Conservation (phyloP, 257 asterid species). For the Lycium barbarum region DNA sequence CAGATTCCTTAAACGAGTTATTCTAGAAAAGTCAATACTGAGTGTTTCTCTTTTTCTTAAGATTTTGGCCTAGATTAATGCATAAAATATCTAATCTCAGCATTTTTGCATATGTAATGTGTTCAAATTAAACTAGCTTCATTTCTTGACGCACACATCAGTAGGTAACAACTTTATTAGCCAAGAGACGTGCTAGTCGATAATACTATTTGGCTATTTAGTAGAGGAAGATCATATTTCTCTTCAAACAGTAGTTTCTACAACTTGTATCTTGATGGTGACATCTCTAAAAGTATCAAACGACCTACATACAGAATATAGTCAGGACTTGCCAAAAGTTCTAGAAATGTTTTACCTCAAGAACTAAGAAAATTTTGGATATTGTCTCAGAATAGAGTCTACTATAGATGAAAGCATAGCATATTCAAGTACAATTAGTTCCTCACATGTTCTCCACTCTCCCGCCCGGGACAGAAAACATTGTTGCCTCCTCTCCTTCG, state of each 20-base stretch:
- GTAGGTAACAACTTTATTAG: conserved; percentile 15
- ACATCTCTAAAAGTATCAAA: neutral
- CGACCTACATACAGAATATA: neutral
- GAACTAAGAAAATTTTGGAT: neutral
- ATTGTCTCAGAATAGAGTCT: conserved; percentile 12
- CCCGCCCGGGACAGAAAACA: neutral
- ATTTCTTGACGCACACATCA: neutral
- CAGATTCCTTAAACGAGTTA: neutral
- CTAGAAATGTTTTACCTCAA: neutral
- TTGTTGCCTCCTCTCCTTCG: neutral
- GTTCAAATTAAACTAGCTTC: conserved; percentile 6
- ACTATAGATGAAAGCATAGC: conserved; percentile 18
- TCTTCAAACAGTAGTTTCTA: neutral
- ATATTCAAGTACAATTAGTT: neutral
- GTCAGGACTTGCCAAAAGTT: neutral
- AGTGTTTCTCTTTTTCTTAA: neutral
- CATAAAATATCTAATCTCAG: neutral
- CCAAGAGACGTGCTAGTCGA: neutral
- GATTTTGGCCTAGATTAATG: neutral
- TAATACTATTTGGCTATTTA: neutral
- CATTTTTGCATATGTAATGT: neutral
- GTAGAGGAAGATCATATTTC: conserved; percentile 15
- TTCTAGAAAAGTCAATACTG: neutral
- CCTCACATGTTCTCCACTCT: neutral
- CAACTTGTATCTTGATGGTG: neutral